Evolutionary conservation across 306 rosid species (phyloP).

Genomic region (Albizia julibrissin): DNA sequence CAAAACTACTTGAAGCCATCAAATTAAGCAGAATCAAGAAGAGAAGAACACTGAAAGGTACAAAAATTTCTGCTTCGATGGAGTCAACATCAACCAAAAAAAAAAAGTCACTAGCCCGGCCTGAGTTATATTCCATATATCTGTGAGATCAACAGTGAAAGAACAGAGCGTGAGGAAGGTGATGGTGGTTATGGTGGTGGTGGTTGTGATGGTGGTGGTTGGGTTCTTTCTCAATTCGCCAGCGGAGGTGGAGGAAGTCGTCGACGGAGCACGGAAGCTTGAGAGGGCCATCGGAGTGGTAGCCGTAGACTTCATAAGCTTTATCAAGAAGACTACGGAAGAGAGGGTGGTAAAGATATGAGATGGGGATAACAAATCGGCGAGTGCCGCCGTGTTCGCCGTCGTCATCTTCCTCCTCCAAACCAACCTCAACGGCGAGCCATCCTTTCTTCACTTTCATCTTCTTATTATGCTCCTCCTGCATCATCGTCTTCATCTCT

Average conservation of each 20-base stretch:
- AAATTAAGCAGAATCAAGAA: too few species aligned
- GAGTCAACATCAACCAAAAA: not conserved
- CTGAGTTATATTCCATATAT: not conserved
- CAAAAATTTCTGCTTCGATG: not conserved
- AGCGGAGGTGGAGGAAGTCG: conserved; percentile 63
- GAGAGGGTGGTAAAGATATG: conserved; percentile 68
- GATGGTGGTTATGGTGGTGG: conserved; percentile 29
- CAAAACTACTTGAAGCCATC: not conserved
- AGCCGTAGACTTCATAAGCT: conserved; percentile 70
- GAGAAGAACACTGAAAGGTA: not conserved
- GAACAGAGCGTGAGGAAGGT: conserved; percentile 46
- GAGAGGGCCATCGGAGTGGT: conserved; percentile 75
- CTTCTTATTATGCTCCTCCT: conserved; percentile 46
- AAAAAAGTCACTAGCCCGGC: not conserved
- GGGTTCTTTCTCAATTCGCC: conserved; percentile 63
- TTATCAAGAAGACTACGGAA: conserved; percentile 60
- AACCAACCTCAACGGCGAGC: conserved; percentile 63
- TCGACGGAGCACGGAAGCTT: conserved; percentile 73
- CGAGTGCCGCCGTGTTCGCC: conserved; percentile 26
- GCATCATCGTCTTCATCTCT: conserved; percentile 15
- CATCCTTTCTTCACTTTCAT: conserved; percentile 81
- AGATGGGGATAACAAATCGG: conserved; percentile 58
- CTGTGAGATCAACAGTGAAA: conserved; percentile 51
- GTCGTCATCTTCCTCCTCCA: conserved; percentile 49
- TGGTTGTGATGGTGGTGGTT: not conserved